phyloP scores from a whole-genome alignment of 306 rosid species.

The Acacia confusa region DNA sequence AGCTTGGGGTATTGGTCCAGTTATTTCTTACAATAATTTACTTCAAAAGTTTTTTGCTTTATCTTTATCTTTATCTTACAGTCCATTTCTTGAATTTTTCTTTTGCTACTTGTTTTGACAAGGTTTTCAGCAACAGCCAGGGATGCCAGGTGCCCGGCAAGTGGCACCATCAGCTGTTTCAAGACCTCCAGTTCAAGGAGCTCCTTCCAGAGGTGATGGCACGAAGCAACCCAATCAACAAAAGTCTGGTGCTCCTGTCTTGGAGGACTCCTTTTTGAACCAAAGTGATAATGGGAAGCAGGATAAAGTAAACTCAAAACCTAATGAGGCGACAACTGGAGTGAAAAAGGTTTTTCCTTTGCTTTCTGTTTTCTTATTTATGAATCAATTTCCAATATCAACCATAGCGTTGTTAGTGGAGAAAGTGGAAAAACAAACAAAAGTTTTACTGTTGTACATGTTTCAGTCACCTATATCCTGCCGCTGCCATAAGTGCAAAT shows the following conservation, averaged over 20 bases:
- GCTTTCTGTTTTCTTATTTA: conserved; percentile 28
- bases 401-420: conserved; percentile 1
- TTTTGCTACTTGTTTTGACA: conserved; percentile 17
- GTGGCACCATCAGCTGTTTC: conserved; percentile 52
- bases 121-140: conserved; percentile 86
- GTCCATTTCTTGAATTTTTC: conserved; percentile 20
- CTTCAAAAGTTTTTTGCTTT: neutral
- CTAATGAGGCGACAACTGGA: conserved; percentile 43
- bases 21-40: conserved; percentile 36
- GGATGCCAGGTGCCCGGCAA: conserved; percentile 53
- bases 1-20: conserved; percentile 67
- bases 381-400: conserved; percentile 14
- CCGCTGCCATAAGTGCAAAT: neutral
- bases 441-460: neutral
- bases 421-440: neutral
- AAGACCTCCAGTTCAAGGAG: conserved; percentile 54
- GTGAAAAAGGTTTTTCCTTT: conserved; percentile 60
- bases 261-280: conserved; percentile 59
- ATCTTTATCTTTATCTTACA: conserved; percentile 19
- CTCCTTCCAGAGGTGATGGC: conserved; percentile 45
- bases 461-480: neutral
- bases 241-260: conserved; percentile 48
- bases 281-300: conserved; percentile 48
- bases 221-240: conserved; percentile 54
- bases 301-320: conserved; percentile 39